phyloP scores from a whole-genome alignment of 176 grass and related monocot species.

The Lolium rigidum region DNA sequence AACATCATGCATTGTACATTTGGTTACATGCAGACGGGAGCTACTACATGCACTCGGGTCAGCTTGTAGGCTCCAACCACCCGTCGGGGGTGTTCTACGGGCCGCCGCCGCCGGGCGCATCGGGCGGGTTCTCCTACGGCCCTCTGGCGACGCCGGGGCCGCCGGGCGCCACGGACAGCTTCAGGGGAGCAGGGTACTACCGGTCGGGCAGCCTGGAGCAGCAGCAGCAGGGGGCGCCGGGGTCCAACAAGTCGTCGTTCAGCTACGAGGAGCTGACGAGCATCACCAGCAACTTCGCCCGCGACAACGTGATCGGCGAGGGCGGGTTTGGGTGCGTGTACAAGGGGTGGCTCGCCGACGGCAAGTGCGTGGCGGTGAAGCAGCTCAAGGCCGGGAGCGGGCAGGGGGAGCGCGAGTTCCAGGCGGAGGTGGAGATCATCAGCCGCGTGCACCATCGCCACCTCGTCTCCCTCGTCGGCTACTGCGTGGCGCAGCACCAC shows the following conservation, averaged over 20 bases:
- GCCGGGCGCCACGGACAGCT: not conserved
- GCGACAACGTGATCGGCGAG: constrained; percentile 75
- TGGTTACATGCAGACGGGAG: constrained; percentile 31
- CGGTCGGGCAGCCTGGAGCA: constrained; percentile 41
- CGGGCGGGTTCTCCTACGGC: constrained; percentile 30
- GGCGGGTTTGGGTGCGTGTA: constrained; percentile 89
- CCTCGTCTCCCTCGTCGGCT: constrained; percentile 94
- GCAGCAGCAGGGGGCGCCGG: not conserved
- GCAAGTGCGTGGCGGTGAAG: constrained; percentile 82
- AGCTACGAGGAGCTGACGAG: constrained; percentile 79
- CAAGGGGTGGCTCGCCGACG: constrained; percentile 71
- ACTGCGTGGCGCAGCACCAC: constrained; percentile 75
- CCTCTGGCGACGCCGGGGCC: not conserved
- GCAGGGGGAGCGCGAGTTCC: constrained; percentile 97
- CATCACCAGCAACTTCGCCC: constrained; percentile 72
- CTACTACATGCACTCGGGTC: constrained; percentile 41
- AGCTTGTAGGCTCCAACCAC: constrained; percentile 25
- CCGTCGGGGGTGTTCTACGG: constrained; percentile 25
- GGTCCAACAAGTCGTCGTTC: constrained; percentile 69
- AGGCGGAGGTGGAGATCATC: constrained; percentile 98
- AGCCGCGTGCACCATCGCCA: constrained; percentile 95
- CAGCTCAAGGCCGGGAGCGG: constrained; percentile 96
- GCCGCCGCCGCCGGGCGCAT: not conserved
- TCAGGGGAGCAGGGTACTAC: constrained; percentile 29
- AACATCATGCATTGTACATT: not conserved